These are phyloP conservation scores for Pichia manshurica DNA, from an alignment of 805 yeast species.

Conservation along the genomic window DNA sequence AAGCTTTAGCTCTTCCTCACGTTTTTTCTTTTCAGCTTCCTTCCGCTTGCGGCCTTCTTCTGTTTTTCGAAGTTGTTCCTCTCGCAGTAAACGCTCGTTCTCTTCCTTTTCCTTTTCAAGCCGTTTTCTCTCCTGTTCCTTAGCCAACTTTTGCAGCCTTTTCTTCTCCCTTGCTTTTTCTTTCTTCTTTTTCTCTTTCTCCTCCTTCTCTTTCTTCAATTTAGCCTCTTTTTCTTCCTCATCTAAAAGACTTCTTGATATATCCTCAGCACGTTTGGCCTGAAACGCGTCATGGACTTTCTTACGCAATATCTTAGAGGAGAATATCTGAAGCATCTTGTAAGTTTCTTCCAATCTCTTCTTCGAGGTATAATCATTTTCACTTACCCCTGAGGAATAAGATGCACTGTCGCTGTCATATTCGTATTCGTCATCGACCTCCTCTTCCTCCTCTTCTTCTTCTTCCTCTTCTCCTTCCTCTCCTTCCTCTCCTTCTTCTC, in stretches of 20 bases:
- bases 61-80: conserved; percentile 35
- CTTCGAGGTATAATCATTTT: conserved; percentile 49
- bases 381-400: conserved; percentile 36
- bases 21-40: conserved; percentile 38
- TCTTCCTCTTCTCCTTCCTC: conserved; percentile 15
- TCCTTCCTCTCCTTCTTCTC: conserved; percentile 12
- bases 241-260: conserved; percentile 53
- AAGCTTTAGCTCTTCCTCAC: conserved; percentile 23
- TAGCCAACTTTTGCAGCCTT: conserved; percentile 52
- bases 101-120: conserved; percentile 48
- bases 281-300: conserved; percentile 71
- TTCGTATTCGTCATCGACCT: conserved; percentile 19
- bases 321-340: conserved; percentile 70
- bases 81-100: conserved; percentile 36
- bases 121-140: conserved; percentile 50
- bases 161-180: conserved; percentile 71
- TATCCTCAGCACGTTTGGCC: conserved; percentile 74
- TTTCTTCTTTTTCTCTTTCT: conserved; percentile 56
- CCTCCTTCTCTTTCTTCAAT: conserved; percentile 58
- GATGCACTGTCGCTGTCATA: conserved; percentile 25
- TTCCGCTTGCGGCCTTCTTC: conserved; percentile 45
- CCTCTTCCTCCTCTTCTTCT: conserved; percentile 17
- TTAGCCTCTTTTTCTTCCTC: conserved; percentile 68
- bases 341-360: conserved; percentile 71
- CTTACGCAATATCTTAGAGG: conserved; percentile 70